Conservation (phyloP, 306 rosid species). For the Cyamopsis tetragonoloba region DNA sequence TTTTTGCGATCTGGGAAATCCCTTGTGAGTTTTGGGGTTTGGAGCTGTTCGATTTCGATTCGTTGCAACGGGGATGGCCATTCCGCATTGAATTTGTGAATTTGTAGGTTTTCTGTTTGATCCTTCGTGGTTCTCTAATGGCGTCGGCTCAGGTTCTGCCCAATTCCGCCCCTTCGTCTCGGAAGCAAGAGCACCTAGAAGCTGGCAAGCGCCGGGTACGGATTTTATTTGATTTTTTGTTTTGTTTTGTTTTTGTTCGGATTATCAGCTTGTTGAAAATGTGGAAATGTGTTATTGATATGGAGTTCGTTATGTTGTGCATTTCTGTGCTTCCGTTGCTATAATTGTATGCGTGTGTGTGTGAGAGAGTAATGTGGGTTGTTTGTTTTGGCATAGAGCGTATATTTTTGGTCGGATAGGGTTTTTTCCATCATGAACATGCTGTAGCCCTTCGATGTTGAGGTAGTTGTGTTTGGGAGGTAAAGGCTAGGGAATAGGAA, state of each 20-base stretch:
- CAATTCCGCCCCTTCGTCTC: conserved; percentile 53
- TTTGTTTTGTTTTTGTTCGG: background rate
- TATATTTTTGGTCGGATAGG: background rate
- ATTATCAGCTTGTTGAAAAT: background rate
- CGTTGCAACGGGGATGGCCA: background rate
- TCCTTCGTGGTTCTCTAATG: conserved; percentile 41
- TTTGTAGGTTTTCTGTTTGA: conserved; percentile 6
- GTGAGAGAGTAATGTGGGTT: conserved; percentile 10
- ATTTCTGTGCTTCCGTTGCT: background rate
- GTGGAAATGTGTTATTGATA: conserved; percentile 13
- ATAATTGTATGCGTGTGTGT: background rate
- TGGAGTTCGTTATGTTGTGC: background rate
- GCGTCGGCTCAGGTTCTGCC: conserved; percentile 96
- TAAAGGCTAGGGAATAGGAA: background rate
- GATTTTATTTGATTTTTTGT: conserved; percentile 6
- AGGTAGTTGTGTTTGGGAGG: background rate
- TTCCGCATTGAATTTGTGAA: conserved; percentile 28
- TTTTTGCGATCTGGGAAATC: conserved; percentile 31
- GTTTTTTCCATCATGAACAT: background rate
- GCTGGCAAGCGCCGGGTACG: conserved; percentile 96
- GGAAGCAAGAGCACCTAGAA: conserved; percentile 83
- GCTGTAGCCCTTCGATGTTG: background rate
- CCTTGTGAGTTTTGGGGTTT: background rate
- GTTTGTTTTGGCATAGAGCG: background rate
- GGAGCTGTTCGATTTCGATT: conserved; percentile 5